These are phyloP conservation scores for Boletus sp. DNA, from an alignment of 768 basidiomycete species.

Conservation along the genomic window DNA sequence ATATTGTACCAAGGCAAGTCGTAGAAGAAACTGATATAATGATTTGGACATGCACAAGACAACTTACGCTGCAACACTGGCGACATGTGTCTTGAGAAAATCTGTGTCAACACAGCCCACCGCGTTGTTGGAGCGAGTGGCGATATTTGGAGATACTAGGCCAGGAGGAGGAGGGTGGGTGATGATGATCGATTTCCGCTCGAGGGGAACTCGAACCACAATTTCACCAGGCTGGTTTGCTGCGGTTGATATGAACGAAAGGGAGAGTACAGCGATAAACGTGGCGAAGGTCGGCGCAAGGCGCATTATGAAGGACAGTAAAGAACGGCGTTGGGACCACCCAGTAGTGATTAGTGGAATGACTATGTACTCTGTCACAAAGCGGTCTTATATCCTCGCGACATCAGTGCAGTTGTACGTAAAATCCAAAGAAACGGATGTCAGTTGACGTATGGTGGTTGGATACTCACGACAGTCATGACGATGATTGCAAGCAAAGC, in stretches of 20 bases:
- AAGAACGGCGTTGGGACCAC: not conserved
- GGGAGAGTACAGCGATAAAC: conserved; percentile 16
- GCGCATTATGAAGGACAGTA: conserved; percentile 20
- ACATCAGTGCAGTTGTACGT: not conserved
- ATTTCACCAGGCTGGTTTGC: not conserved
- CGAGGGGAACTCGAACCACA: conserved; percentile 22
- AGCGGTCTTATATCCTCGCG: not conserved
- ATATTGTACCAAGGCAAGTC: not conserved
- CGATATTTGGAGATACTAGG: not conserved
- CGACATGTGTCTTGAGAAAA: conserved; percentile 17
- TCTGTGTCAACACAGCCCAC: conserved; percentile 4
- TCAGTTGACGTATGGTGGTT: not conserved
- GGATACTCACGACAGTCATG: not conserved
- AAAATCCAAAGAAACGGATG: not conserved
- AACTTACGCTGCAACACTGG: conserved; percentile 19
- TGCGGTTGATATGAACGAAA: conserved; percentile 13
- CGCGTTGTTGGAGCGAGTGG: not conserved
- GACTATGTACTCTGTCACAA: conserved; percentile 6
- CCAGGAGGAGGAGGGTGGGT: not conserved
- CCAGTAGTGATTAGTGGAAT: not conserved
- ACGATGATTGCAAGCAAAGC: too few species aligned
- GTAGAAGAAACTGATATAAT: not conserved
- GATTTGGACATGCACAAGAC: not conserved
- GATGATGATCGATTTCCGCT: conserved; percentile 21
- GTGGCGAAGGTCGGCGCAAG: conserved; percentile 5